Evolutionary conservation across 164 flowering plant genomes (phyloP), one percentile per base, ranked within the genome.

Genomic region (Tinospora cordifolia): DNA sequence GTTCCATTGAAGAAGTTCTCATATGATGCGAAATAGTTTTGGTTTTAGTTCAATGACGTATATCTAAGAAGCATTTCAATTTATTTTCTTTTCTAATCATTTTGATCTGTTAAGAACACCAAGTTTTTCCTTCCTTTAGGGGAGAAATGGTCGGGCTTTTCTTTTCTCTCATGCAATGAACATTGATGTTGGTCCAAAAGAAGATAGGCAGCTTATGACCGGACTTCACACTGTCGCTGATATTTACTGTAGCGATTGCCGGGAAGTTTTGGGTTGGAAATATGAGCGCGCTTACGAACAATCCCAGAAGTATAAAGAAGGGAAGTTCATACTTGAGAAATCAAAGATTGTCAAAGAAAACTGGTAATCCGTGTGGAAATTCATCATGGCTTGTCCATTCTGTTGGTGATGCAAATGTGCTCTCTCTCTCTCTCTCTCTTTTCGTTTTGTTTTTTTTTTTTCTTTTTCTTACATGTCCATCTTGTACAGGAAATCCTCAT

Each of bases 241-340:
- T 75, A 77, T 87, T 46, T 74, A 59, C 64, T 87, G 88, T 66
- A 15, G 38, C 19, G 87, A 85, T 47, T 87, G 90, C 72, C 76
- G 75, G 13, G 82, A 82, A 75, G 83, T 84, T 57, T 77, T 87
- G 78, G 88, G 88, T 30, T 87, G 88, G 90, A 87, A 84, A 65
- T 87, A 87, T 76, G 84, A 77, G 71, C 76, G 80, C 22, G 88
- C 87, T 68, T 85, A 82, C 38, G 87, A 85, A 68, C 81, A 75
- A 74, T 39, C 82, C n/a, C 90, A 85, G 76, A 87, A 84, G 77
- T 87, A 87, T 77, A 85, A 87, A 74, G 87, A 85, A 83, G 87
- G 87, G 71, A 86, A 84, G 63, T 81, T 81, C 74, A 81, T 86
- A 68, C 81, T 86, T 47, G 90, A 84, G 75, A 86, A 83, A 74